Evolutionary conservation across 306 rosid species (phyloP).

Genomic region (Ceratonia siliqua): DNA sequence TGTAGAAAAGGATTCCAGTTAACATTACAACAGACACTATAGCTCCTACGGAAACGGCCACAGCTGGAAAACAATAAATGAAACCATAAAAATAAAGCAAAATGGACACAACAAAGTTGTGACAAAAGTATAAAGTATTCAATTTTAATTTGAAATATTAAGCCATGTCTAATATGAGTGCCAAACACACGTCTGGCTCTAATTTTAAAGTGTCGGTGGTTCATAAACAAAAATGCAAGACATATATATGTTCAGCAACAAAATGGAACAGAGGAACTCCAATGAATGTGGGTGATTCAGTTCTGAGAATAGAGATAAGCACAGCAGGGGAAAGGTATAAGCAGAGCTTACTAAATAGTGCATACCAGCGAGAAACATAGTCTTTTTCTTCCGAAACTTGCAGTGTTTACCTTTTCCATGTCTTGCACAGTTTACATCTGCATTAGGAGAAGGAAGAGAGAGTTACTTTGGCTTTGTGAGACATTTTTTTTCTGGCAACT

Average conservation of each 20-base stretch:
- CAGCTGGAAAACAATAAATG: conserved; percentile 8
- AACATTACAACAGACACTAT: background rate
- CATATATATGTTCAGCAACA: too few relatives aligned
- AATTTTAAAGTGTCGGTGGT: too few relatives aligned
- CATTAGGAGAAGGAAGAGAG: background rate
- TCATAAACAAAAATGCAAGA: too few relatives aligned
- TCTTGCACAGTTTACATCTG: conserved; percentile 30
- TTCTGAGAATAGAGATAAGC: background rate
- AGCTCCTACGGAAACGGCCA: conserved; percentile 31
- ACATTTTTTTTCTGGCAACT: background rate
- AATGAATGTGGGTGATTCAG: background rate
- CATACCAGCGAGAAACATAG: conserved; percentile 33
- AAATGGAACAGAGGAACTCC: background rate
- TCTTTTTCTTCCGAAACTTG: conserved; percentile 41
- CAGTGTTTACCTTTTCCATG: conserved; percentile 37
- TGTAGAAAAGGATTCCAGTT: conserved; percentile 32
- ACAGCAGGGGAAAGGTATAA: background rate
- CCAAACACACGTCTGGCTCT: too few relatives aligned
- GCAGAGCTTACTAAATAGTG: background rate
- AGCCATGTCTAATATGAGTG: too few relatives aligned
- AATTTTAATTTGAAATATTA: too few relatives aligned
- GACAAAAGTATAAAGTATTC: too few relatives aligned
- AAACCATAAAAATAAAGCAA: background rate
- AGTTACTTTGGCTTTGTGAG: background rate
- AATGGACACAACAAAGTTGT: too few relatives aligned